phyloP scores from a whole-genome alignment of 2,329 filamentous ascomycete species.

The Elsinoe batatas region DNA sequence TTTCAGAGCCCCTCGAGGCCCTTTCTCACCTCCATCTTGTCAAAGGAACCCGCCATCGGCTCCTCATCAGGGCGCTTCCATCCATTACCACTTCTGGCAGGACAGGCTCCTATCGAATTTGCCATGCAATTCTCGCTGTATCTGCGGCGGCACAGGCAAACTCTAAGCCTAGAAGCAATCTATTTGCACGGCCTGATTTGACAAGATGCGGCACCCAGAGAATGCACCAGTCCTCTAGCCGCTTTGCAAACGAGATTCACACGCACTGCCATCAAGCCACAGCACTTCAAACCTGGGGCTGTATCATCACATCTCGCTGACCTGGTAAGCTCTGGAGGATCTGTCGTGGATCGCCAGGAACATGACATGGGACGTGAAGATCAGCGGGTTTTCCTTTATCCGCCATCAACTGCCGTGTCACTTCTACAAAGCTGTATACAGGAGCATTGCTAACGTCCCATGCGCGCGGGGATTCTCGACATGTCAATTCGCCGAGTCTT shows the following conservation, averaged over 20 bases:
- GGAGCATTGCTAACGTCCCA: background rate
- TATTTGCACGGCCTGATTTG: background rate
- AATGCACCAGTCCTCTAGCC: conserved; percentile 4
- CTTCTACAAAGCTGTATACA: background rate
- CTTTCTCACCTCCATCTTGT: background rate
- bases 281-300: background rate
- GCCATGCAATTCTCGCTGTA: background rate
- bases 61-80: background rate
- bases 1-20: no score
- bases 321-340: background rate
- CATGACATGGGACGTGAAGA: background rate
- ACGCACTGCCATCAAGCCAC: conserved; percentile 1
- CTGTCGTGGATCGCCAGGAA: conserved; percentile 10
- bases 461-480: background rate
- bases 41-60: background rate
- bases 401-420: background rate
- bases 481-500: conserved; percentile 7
- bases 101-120: background rate
- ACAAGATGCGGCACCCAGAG: background rate
- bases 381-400: background rate
- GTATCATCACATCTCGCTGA: background rate
- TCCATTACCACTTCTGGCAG: background rate
- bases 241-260: conserved; percentile 2
- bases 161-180: background rate
- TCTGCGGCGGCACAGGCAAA: background rate